Percentiles rank a stretch among this genome's conserved stretches.
phyloP scores from a whole-genome alignment of 2,329 filamentous ascomycete species.

The Penicillium brasilianum region DNA sequence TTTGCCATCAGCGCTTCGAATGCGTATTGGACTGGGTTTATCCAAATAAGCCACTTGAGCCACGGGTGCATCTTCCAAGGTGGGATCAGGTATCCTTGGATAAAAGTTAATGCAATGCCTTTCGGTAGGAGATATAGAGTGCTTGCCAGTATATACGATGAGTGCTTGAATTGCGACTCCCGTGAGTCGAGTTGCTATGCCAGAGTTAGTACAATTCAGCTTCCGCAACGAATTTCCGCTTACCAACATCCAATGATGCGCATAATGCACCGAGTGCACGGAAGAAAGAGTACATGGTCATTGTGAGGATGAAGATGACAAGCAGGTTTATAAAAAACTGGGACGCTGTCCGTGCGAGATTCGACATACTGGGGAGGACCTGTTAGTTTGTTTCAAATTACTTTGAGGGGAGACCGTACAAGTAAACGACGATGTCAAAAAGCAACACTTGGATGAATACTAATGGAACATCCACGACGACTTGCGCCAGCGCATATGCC shows the following conservation, averaged over 20 bases:
- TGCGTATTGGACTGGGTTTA: slow-evolving; percentile 70
- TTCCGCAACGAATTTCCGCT: slow-evolving; percentile 12
- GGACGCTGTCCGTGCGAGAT: slow-evolving; percentile 60
- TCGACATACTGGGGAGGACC: slow-evolving; percentile 52
- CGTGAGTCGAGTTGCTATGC: slow-evolving; percentile 54
- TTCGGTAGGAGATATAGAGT: too few relatives aligned
- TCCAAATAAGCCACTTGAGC: slow-evolving; percentile 68
- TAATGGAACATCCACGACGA: slow-evolving; percentile 62
- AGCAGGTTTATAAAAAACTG: slow-evolving; percentile 67
- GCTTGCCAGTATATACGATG: slow-evolving; percentile 61
- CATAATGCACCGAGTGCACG: slow-evolving; percentile 56
- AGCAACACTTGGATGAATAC: slow-evolving; percentile 63
- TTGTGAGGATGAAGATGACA: slow-evolving; percentile 59
- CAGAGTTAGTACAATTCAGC: slow-evolving; percentile 9
- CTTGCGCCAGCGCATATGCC: slow-evolving; percentile 64
- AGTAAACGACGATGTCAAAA: slow-evolving; percentile 67
- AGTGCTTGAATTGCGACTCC: slow-evolving; percentile 56
- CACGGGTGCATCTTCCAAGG: slow-evolving; percentile 67
- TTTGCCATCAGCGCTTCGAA: slow-evolving; percentile 73
- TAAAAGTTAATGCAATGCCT: not conserved
- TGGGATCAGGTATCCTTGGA: slow-evolving; percentile 64
- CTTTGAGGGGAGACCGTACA: slow-evolving; percentile 36
- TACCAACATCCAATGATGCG: slow-evolving; percentile 55
- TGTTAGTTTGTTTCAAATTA: not conserved
- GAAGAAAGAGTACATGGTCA: slow-evolving; percentile 62